Conservation (phyloP, 192 early-diverging fungal genomes). For the Entophlyctis luteolus region DNA sequence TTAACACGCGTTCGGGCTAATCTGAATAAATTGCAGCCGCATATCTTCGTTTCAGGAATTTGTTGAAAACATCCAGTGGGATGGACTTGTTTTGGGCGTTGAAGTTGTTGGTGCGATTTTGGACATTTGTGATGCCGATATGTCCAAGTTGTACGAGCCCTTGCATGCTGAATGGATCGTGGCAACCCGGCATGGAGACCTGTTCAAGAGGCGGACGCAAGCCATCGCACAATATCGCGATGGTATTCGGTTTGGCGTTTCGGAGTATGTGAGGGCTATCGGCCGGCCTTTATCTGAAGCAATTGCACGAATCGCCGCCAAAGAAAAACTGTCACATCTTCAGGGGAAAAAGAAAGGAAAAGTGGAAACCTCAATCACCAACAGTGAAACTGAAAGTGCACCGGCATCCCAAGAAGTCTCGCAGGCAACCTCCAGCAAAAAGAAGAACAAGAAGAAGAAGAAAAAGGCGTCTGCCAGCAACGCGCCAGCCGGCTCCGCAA, state of each 20-base stretch:
- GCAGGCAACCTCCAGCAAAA: neutral
- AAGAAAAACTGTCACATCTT: neutral
- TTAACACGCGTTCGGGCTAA: no score
- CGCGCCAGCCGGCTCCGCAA: neutral
- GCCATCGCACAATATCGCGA: neutral
- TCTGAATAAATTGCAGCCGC: no score
- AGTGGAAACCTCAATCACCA: neutral
- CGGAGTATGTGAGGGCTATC: constrained; percentile 15
- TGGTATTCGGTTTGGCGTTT: constrained; percentile 8
- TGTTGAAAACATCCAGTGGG: constrained; percentile 22
- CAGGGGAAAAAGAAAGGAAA: neutral
- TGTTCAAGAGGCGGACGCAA: neutral
- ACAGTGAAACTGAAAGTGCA: no score
- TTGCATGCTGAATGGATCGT: neutral
- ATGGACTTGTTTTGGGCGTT: constrained; percentile 13
- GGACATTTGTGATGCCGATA: constrained; percentile 12
- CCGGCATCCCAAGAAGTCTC: neutral
- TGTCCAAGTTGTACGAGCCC: neutral
- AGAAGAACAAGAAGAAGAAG: constrained; percentile 23
- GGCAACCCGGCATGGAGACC: neutral
- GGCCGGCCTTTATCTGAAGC: neutral
- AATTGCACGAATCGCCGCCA: neutral
- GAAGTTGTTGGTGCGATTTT: constrained; percentile 19
- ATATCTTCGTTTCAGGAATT: constrained; percentile 6
- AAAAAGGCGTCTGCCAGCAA: constrained; percentile 3